Evolutionary conservation across 2,329 filamentous ascomycete species (phyloP), one percentile per base, ranked within the genome.

Genomic region (Apiospora arundinis): DNA sequence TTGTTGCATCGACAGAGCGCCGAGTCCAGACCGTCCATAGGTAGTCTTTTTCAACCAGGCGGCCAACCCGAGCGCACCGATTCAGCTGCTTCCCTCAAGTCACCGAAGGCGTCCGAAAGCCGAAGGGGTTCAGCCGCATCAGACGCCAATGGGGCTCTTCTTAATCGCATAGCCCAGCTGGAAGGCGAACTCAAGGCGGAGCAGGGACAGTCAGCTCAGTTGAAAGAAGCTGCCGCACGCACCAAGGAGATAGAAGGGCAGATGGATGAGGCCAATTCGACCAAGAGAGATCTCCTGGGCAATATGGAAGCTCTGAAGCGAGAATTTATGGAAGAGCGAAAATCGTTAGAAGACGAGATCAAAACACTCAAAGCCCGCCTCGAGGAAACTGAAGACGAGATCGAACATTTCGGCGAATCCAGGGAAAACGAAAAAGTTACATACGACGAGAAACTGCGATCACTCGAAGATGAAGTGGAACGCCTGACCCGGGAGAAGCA

Each of bases 291-390:
- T 80, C 89, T 99, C 12, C 91, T 99, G 82, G 92, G 94, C 74
- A 99, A 99, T 78, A 94, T 99, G 84, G 95, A 98, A 78, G 92
- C 95, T 16, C 89, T 97, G 74, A 94, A 98, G 81, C 91, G 90
- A 37, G 96, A 98, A 78, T 98, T 97, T 75, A 87, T 93, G 46
- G 91, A 92, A 68, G 95, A 98, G 81, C 90, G 96, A 49, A 94
- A 93, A 77, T 92, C 91, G 12, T 85, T 98, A 0, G 93, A 97
- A 76, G 87, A 90, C 21, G 95, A 98, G 79, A 91, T 96, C 71
- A 92, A 91, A 75, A 88, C 89, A 18, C 88, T 95, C 71, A 95
- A 92, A 78, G 86, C 91, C 70, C 92, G 92, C 69, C 85, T 96
- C 0, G 96, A 98, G 78, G 94, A 98, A 76, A 88, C 93, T 7